Percentiles rank a stretch among this genome's conserved stretches.
Evolutionary conservation across 2,329 filamentous ascomycete genomes (phyloP).

Genomic region (Dendrostoma leiphaemia): DNA sequence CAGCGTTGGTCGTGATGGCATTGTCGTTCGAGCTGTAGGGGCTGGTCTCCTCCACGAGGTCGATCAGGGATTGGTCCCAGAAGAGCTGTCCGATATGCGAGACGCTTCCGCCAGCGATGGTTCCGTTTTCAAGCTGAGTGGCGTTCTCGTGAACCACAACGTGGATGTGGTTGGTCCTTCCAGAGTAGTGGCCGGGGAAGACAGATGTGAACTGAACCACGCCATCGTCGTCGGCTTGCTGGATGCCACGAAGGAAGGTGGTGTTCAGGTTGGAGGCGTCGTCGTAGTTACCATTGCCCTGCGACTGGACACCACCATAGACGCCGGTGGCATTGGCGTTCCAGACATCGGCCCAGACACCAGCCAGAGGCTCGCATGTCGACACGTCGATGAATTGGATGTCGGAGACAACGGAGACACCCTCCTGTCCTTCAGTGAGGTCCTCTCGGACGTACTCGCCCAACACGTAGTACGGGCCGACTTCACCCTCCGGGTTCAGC

Average conservation of each 20-base stretch:
- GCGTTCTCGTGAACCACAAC: slow-evolving; percentile 27
- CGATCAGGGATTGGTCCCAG: slow-evolving; percentile 9
- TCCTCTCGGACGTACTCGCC: slow-evolving; percentile 35
- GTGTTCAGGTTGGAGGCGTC: slow-evolving; percentile 32
- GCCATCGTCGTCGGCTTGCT: slow-evolving; percentile 38
- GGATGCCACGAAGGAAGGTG: slow-evolving; percentile 44
- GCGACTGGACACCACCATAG: slow-evolving; percentile 34
- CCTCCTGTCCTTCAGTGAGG: slow-evolving; percentile 33
- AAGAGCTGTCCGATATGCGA: slow-evolving; percentile 10
- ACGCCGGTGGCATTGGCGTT: slow-evolving; percentile 39
- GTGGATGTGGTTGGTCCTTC: slow-evolving; percentile 39
- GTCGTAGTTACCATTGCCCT: slow-evolving; percentile 25
- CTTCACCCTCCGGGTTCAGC: slow-evolving; percentile 30
- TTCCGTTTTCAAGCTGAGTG: slow-evolving; percentile 45
- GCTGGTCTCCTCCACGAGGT: background rate
- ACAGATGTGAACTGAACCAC: slow-evolving; percentile 39
- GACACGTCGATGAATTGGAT: slow-evolving; percentile 40
- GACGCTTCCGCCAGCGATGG: slow-evolving; percentile 33
- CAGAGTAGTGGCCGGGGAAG: slow-evolving; percentile 45
- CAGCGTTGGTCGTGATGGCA: slow-evolving; percentile 42
- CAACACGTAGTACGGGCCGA: slow-evolving; percentile 32
- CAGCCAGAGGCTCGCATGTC: slow-evolving; percentile 34
- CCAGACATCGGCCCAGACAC: slow-evolving; percentile 16
- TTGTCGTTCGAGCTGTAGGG: slow-evolving; percentile 31
- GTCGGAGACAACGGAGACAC: slow-evolving; percentile 38